Base-by-base conservation (phyloP, 257 asterid genomes). In the Penstemon newberryi region DNA sequence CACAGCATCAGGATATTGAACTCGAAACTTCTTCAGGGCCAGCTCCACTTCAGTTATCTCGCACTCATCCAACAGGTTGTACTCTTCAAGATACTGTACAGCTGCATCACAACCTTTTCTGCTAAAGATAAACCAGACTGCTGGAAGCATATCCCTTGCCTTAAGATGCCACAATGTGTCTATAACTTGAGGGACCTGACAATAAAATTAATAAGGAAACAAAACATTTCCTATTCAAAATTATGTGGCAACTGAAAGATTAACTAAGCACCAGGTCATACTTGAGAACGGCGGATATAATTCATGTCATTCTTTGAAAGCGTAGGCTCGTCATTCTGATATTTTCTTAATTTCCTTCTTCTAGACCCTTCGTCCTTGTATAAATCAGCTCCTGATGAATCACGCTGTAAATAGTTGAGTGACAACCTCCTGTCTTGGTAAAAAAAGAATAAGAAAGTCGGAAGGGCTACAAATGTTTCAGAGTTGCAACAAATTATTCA, bases 91-190 rank as follows among this genome's bases (percentile, higher is more conserved):
- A 83, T 89, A 91, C 79, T 94, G 89, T 72, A 94, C 97, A 68
- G 99, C 88, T 43, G 96, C 99, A 85, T 94, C 99, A 74, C 99
- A 94, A 55, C 99, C 99, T 81, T 90, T 94, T 83, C 99, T 84
- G 85, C 99, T 94, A 69, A 90, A 94, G 79, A 94, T 91, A 83
- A 93, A 93, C 99, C 97, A 93, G 72, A 93, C 95, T 44, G 96
- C 97, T 65, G 99, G 99, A 71, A 94, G 96, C 97, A 94, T 91
- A 74, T 87, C 93, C 81, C 84, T 86, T 62, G 74, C 85, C 76
- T 94, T 76, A 59, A 94, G 96, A 74, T 94, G 96, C 89, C 89
- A 87, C 52, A 94, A 60, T 18, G 99, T 91, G 81, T 94, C 96
- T 73, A 87, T 74, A 72, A 91, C 93, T 85, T 84, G 97, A 70